Evolutionary conservation across 805 yeast species (phyloP).

Genomic region (Scheffersomyces ergatensis): DNA sequence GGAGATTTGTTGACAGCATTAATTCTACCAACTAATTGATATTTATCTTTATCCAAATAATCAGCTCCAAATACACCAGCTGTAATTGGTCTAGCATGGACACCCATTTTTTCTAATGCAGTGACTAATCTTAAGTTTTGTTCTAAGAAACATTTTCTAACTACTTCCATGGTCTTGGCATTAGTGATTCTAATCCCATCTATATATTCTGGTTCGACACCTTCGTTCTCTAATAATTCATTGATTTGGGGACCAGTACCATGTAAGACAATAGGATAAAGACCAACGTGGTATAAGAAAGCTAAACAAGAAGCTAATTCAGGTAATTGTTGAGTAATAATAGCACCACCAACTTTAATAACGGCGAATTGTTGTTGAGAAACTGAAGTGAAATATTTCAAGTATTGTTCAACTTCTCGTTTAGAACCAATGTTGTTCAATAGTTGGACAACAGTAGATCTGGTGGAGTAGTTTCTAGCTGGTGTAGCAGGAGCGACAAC

Average conservation of each 20-base stretch:
- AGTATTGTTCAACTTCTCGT: slow-evolving; percentile 96
- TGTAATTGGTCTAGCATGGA: slow-evolving; percentile 96
- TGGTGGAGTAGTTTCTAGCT: slow-evolving; percentile 50
- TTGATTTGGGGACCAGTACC: slow-evolving; percentile 99
- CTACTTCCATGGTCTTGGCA: slow-evolving; percentile 92
- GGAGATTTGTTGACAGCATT: slow-evolving; percentile 76
- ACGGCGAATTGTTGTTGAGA: slow-evolving; percentile 97
- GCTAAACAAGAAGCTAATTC: slow-evolving; percentile 95
- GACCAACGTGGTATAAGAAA: slow-evolving; percentile 93
- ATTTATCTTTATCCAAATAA: slow-evolving; percentile 85
- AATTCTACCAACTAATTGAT: slow-evolving; percentile 90
- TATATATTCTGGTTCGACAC: slow-evolving; percentile 91
- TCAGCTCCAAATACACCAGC: slow-evolving; percentile 96
- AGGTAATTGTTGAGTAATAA: slow-evolving; percentile 89
- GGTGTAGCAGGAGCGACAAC: not conserved
- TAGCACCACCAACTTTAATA: slow-evolving; percentile 98
- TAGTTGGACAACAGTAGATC: slow-evolving; percentile 94
- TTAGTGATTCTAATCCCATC: slow-evolving; percentile 98
- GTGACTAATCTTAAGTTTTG: slow-evolving; percentile 94
- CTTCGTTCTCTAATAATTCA: slow-evolving; percentile 86
- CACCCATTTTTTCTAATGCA: slow-evolving; percentile 94
- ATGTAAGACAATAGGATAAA: slow-evolving; percentile 93
- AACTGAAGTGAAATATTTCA: slow-evolving; percentile 94
- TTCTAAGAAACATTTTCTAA: slow-evolving; percentile 90
- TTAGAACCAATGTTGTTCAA: slow-evolving; percentile 95